Evolutionary conservation across 495 filamentous ascomycete genomes (phyloP).

Genomic region (Daldinia concentrica): DNA sequence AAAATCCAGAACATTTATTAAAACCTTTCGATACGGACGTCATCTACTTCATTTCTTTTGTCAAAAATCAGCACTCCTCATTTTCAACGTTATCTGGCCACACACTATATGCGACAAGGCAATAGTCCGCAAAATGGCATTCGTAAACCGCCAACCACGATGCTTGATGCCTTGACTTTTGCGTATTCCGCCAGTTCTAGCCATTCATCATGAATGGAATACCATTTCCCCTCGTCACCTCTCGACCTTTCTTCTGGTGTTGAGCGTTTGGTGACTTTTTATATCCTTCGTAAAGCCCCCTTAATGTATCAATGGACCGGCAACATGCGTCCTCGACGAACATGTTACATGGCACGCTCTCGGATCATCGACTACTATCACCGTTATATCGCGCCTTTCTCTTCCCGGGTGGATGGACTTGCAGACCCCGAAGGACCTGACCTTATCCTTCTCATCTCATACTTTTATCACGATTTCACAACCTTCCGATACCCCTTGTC

Average conservation of each 20-base stretch:
- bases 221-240: constrained; percentile 29
- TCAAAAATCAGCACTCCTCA: constrained; percentile 45
- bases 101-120: constrained; percentile 41
- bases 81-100: constrained; percentile 42
- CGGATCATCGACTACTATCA: constrained; percentile 2
- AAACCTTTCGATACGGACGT: constrained; percentile 58
- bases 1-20: constrained; percentile 28
- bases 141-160: constrained; percentile 27
- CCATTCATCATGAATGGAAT: constrained; percentile 16
- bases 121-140: constrained; percentile 36
- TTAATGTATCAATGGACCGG: constrained; percentile 47
- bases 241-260: constrained; percentile 43
- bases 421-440: constrained; percentile 33
- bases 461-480: constrained; percentile 23
- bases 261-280: constrained; percentile 44
- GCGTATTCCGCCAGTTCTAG: constrained; percentile 21
- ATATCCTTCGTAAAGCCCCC: constrained; percentile 32
- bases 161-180: constrained; percentile 26
- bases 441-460: constrained; percentile 35
- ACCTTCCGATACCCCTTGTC: constrained; percentile 38
- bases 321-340: constrained; percentile 17
- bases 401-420: constrained; percentile 18
- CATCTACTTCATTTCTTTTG: constrained; percentile 55
- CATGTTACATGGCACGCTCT: constrained; percentile 1
- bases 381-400: constrained; percentile 7